Evolutionary conservation across 768 basidiomycete genomes (phyloP), one percentile per base, ranked within the genome.

Genomic region (Gymnopilus dilepis): DNA sequence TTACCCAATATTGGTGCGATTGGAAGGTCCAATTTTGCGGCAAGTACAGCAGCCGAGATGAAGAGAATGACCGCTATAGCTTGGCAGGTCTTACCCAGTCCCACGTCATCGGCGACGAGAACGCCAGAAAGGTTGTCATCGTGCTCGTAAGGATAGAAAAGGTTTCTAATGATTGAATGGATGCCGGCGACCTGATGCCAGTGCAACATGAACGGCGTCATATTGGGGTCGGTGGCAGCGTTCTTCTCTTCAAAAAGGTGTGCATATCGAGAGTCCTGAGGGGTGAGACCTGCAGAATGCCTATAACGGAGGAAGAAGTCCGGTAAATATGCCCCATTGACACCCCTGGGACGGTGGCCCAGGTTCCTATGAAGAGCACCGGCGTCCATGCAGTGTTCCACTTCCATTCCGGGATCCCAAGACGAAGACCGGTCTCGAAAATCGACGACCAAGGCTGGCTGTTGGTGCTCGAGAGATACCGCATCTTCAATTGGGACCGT

Each of bases 41-140:
- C 41, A 17, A 47, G 33, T 17, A 56, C 57, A n/a, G 37, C 37
- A 26, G 66, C 58, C 2, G 61, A 61, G 0, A 74, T 43, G 47
- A 71, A 71, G 0, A 67, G 69, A 4, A 74, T 58, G 0, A 69
- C 21, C 0, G 67, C 34, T 1, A 68, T 42, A 0, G 70, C 43
- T 30, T 70, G 70, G 6, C 67, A 61, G 0, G 75, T 77, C 51
- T 78, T 78, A 0, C 75, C 73, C 0, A 76, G 67, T 0, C 76
- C 73, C 1, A 78, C 75, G 13, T 73, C 70, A 40, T 75, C 71
- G 5, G 66, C 62, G 9, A 74, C 40, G 13, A 73, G 67, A 1
- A 69, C 58, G 0, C 73, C 71, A 12, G 45, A 5, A 37, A 34
- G 8, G 17, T 22, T 33, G 6, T 17, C 21, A 6, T 11, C 11